These are phyloP conservation scores for Colletotrichum sp. DNA, from an alignment of 2,329 filamentous ascomycete species.

Conservation along the genomic window DNA sequence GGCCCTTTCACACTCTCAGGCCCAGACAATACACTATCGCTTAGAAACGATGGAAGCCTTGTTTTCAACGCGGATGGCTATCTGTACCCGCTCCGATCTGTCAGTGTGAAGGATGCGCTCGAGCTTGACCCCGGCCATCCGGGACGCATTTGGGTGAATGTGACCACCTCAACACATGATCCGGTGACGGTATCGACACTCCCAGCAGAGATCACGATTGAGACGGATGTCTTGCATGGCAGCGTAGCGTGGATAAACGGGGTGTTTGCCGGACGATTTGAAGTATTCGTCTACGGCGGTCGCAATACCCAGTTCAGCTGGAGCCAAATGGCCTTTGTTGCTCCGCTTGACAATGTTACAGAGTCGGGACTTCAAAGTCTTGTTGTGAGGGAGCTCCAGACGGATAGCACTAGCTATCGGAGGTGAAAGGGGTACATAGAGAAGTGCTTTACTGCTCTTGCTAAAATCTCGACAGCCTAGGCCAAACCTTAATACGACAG, in stretches of 20 bases:
- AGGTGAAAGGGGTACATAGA: background rate
- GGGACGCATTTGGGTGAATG: slow-evolving; percentile 58
- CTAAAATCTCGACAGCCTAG: background rate
- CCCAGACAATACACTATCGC: background rate
- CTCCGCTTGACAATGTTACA: slow-evolving; percentile 41
- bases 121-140: slow-evolving; percentile 52
- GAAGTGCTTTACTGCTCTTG: background rate
- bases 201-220: slow-evolving; percentile 41
- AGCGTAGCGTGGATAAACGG: slow-evolving; percentile 54
- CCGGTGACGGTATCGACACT: slow-evolving; percentile 36
- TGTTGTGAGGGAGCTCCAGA: background rate
- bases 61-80: slow-evolving; percentile 32
- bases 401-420: background rate
- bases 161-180: slow-evolving; percentile 48
- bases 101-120: slow-evolving; percentile 45
- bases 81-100: slow-evolving; percentile 53
- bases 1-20: background rate
- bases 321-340: slow-evolving; percentile 63
- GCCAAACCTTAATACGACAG: background rate
- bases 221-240: slow-evolving; percentile 49
- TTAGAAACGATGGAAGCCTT: background rate
- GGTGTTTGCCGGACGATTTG: slow-evolving; percentile 53
- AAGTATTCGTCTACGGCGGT: slow-evolving; percentile 60
- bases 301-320: slow-evolving; percentile 56
- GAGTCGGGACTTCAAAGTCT: background rate